A percentile compares a stretch with the other conserved stretches of the same genome.
Evolutionary conservation across 2,329 filamentous ascomycete genomes (phyloP).

Genomic region (Diplodia corticola): DNA sequence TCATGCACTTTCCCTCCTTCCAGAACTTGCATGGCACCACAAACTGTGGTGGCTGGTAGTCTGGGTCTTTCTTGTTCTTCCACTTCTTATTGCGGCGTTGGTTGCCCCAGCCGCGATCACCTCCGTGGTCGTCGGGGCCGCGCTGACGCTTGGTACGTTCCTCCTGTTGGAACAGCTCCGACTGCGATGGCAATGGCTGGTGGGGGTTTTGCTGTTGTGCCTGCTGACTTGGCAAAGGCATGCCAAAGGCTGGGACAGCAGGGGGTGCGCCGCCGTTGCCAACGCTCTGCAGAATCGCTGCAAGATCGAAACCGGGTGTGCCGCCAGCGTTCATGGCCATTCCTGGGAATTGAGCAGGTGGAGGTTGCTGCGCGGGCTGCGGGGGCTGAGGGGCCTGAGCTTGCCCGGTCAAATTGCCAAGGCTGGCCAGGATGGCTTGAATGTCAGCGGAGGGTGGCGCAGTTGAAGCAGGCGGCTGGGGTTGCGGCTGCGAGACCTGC

Average conservation of each 20-base stretch:
- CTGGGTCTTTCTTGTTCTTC: conserved; percentile 61
- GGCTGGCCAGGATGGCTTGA: conserved; percentile 27
- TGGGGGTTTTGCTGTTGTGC: neutral
- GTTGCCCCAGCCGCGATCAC: conserved; percentile 27
- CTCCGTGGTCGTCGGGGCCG: conserved; percentile 29
- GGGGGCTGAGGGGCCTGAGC: conserved; percentile 23
- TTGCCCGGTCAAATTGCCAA: conserved; percentile 28
- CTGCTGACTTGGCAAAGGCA: conserved; percentile 18
- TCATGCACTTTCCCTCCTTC: conserved; percentile 69
- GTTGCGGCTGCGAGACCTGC: conserved; percentile 22
- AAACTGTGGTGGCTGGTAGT: conserved; percentile 37
- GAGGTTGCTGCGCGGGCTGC: neutral
- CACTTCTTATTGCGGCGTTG: conserved; percentile 49
- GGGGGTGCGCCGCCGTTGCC: conserved; percentile 1
- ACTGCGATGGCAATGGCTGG: conserved; percentile 24
- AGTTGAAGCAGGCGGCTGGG: conserved; percentile 26
- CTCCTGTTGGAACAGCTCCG: conserved; percentile 15
- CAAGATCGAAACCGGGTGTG: conserved; percentile 23
- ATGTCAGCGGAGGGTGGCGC: conserved; percentile 23
- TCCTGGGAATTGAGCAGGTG: conserved; percentile 8
- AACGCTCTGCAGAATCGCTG: conserved; percentile 24
- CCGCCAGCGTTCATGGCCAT: conserved; percentile 8
- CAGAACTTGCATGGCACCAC: conserved; percentile 65
- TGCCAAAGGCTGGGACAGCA: conserved; percentile 11
- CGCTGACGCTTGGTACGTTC: conserved; percentile 37